phyloP scores from a whole-genome alignment of 2,329 filamentous ascomycete genomes.

The Calonectria ilicicola region DNA sequence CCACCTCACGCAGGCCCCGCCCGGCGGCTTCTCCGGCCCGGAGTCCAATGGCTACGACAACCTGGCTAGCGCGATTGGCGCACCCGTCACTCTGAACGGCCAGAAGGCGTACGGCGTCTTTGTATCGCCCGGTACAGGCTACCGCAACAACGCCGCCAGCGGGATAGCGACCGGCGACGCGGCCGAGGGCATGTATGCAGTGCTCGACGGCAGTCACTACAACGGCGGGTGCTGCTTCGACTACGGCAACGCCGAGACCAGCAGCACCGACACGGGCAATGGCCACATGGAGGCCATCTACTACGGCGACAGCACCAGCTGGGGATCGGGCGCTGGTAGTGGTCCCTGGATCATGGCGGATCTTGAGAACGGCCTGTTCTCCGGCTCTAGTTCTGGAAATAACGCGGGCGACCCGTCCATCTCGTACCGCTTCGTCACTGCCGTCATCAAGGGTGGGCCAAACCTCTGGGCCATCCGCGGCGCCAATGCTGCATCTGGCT shows the following conservation, averaged over 20 bases:
- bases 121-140: slow-evolving; percentile 70
- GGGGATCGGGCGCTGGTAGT: slow-evolving; percentile 67
- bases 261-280: slow-evolving; percentile 64
- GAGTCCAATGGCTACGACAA: slow-evolving; percentile 69
- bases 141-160: slow-evolving; percentile 67
- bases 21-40: slow-evolving; percentile 68
- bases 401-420: slow-evolving; percentile 67
- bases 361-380: slow-evolving; percentile 75
- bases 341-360: slow-evolving; percentile 79
- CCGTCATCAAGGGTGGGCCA: slow-evolving; percentile 66
- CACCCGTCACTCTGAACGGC: slow-evolving; percentile 71
- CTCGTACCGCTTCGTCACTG: slow-evolving; percentile 66
- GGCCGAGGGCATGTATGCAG: slow-evolving; percentile 70
- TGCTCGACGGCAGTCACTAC: slow-evolving; percentile 71
- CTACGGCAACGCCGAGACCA: slow-evolving; percentile 69
- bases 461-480: slow-evolving; percentile 71
- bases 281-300: slow-evolving; percentile 79
- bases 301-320: slow-evolving; percentile 66
- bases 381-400: slow-evolving; percentile 57
- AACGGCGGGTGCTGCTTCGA: slow-evolving; percentile 69
- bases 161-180: slow-evolving; percentile 67
- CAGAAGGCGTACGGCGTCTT: slow-evolving; percentile 74
- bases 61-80: slow-evolving; percentile 68
- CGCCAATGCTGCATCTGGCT: slow-evolving; percentile 65
- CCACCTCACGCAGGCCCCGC: slow-evolving; percentile 70